These are phyloP conservation scores for Polygonum aviculare DNA, from an alignment of 148 eudicot genomes.

Conservation along the genomic window DNA sequence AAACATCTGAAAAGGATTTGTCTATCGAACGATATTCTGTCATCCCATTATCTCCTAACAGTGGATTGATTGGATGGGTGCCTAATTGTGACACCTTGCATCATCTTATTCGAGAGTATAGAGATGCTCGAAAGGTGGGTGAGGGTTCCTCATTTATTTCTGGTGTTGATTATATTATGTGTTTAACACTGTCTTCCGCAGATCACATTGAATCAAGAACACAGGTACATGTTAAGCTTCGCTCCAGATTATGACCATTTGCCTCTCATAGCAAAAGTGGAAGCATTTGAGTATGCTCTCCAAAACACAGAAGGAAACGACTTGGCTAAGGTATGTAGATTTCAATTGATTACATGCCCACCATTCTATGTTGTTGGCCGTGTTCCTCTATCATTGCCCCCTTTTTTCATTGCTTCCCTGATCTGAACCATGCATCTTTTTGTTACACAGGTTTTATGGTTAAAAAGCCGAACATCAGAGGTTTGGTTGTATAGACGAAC, in stretches of 20 bases:
- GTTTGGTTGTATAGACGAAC: conserved; percentile 95
- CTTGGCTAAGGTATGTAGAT: conserved; percentile 57
- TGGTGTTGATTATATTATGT: conserved; percentile 1
- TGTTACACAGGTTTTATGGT: conserved; percentile 72
- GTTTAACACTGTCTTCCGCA: conserved; percentile 28
- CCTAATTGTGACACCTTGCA: conserved; percentile 98
- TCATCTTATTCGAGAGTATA: conserved; percentile 88
- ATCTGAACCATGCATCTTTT: conserved; percentile 4
- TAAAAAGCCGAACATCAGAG: conserved; percentile 97
- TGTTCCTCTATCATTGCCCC: background rate
- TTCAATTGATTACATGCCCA: background rate
- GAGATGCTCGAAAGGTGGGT: conserved; percentile 92
- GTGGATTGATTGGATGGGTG: conserved; percentile 98
- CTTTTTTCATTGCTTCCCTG: background rate
- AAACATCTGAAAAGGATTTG: conserved; percentile 89
- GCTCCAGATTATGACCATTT: conserved; percentile 93
- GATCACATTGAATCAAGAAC: conserved; percentile 94
- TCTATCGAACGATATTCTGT: conserved; percentile 86
- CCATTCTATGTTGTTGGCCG: background rate
- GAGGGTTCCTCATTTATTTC: conserved; percentile 1
- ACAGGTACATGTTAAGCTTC: conserved; percentile 78
- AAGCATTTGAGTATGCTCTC: conserved; percentile 88
- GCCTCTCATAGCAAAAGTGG: conserved; percentile 92
- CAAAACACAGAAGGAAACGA: conserved; percentile 95
- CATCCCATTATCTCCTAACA: conserved; percentile 91